Base-by-base conservation (phyloP, 306 rosid genomes). In the Dryas drummondii region DNA sequence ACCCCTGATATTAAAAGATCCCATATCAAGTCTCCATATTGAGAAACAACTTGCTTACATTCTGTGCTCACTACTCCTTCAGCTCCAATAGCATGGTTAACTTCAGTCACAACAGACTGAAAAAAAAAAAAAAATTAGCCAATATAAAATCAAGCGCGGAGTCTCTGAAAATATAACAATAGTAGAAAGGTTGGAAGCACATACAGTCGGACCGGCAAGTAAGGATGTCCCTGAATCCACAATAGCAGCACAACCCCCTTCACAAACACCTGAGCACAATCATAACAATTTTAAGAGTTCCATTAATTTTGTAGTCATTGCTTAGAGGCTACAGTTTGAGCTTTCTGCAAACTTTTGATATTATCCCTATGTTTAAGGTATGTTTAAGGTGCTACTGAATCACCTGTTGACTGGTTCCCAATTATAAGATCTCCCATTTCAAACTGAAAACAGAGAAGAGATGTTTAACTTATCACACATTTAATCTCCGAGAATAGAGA, bases 181-280 rank as follows among this genome's bases (percentile, higher is more conserved):
- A 54, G 48, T 12, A 48, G 50, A 44, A 78, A 70, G 70, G 61
- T 70, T 11, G 19, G n/a, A 74, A 80, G 78, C 61, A 70, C 82
- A 58, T 86, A 93, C 98, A 9, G 94, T 93, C 76, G 98, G 98
- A 72, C 97, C 98, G 54, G 90, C 86, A 59, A 90, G 93, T 80
- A 93, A 89, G 70, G 98, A 93, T 44, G 97, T 90, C 83, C 97
- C 97, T 5, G 98, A 93, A 87, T 93, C 98, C 79, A 90, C 91
- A 75, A 87, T 78, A 58, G 91, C 97, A 79, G 91, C 89, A 79
- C 98, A 91, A 53, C 97, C 97, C 26, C 80, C 84, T 66, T 72
- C 81, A 67, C 97, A 90, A 47, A 87, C 88, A 74, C 97, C 98
- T 93, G 75, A 73, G 13, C 41, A 59, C 62, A 78, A 76, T 76